Percentiles rank a stretch among this genome's conserved stretches.
These are phyloP conservation scores for Aspergillus melleus DNA, from an alignment of 2,329 filamentous ascomycete genomes.

Conservation along the genomic window DNA sequence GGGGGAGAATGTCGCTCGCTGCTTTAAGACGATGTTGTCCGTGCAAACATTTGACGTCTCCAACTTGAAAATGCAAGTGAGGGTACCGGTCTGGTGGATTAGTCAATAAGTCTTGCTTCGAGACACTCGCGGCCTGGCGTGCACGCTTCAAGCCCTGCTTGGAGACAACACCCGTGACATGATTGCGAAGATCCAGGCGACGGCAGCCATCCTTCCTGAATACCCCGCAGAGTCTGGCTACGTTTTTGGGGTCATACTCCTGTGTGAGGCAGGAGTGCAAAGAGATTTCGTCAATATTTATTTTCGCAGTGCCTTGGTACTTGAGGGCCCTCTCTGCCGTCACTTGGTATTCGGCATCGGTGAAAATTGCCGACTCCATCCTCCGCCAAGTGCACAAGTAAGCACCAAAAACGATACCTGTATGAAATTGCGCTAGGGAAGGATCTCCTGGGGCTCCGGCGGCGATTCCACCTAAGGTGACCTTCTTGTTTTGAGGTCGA, in stretches of 20 bases:
- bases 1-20: constrained; percentile 18
- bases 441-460: no score
- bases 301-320: constrained; percentile 27
- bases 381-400: no score
- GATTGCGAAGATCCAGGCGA: constrained; percentile 19
- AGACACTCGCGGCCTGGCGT: background rate
- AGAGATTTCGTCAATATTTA: constrained; percentile 24
- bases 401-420: no score
- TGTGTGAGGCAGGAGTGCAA: constrained; percentile 11
- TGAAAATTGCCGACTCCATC: no score
- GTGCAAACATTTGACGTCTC: constrained; percentile 22
- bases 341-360: no score
- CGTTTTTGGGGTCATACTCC: constrained; percentile 17
- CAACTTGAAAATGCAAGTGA: background rate
- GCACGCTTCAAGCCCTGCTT: background rate
- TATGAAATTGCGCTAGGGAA: no score
- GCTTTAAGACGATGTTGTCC: constrained; percentile 26
- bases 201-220: constrained; percentile 19
- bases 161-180: constrained; percentile 16
- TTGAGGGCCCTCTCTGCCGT: constrained; percentile 11
- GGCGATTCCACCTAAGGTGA: no score
- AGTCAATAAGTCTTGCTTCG: background rate
- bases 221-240: constrained; percentile 22
- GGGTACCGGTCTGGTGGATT: background rate
- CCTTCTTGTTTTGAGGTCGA: no score